These are phyloP conservation scores for Fusarium sp. DNA, from an alignment of 2,329 filamentous ascomycete species.

Conservation along the genomic window DNA sequence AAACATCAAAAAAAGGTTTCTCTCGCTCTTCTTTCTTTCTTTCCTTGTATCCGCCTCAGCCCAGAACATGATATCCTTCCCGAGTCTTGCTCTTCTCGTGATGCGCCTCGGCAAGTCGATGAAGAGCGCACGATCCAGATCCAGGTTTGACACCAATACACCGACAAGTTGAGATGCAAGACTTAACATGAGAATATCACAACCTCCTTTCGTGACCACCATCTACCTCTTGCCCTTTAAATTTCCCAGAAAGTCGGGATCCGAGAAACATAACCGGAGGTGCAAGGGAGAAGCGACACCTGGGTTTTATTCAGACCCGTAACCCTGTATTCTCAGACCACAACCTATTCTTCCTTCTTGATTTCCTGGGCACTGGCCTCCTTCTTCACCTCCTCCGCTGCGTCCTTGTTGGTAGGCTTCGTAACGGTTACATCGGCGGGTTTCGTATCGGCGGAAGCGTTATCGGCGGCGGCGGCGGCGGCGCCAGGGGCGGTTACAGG, in stretches of 20 bases:
- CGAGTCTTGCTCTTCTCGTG: constrained; percentile 29
- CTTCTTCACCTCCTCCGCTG: constrained; percentile 43
- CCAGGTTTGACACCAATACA: constrained; percentile 44
- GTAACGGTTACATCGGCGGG: constrained; percentile 33
- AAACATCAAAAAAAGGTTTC: constrained; percentile 44
- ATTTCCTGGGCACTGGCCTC: constrained; percentile 45
- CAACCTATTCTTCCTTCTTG: constrained; percentile 55
- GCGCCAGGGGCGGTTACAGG: constrained; percentile 38
- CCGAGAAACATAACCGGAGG: constrained; percentile 39
- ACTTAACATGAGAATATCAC: constrained; percentile 47
- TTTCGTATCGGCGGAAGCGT: constrained; percentile 44
- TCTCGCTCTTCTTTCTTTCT: constrained; percentile 42
- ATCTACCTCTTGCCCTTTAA: constrained; percentile 24
- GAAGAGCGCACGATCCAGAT: constrained; percentile 33
- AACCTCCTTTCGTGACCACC: constrained; percentile 31
- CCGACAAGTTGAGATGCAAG: constrained; percentile 45
- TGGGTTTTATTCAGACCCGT: constrained; percentile 29
- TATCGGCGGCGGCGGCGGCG: constrained; percentile 24
- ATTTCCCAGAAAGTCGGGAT: constrained; percentile 18
- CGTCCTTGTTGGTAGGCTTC: constrained; percentile 39
- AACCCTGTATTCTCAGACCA: constrained; percentile 38
- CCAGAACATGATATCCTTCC: constrained; percentile 20
- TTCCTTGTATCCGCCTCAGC: constrained; percentile 27
- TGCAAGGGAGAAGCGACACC: constrained; percentile 21
- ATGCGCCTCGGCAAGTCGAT: constrained; percentile 24